phyloP scores from a whole-genome alignment of 1,284 basidiomycete species.

The Laetiporus sulphureus region DNA sequence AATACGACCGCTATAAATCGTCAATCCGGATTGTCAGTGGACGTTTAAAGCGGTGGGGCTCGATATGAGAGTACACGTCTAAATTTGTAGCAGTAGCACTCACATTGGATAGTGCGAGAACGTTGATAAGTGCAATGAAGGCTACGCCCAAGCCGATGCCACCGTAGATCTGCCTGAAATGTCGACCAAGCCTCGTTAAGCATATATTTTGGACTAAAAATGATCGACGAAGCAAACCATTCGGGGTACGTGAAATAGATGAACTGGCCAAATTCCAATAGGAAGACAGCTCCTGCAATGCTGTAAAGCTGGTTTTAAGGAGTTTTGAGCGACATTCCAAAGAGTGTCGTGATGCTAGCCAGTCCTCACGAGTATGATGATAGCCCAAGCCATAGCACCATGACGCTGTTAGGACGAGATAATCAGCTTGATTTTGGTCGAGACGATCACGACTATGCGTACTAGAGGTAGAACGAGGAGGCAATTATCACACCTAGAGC shows the following conservation, averaged over 20 bases:
- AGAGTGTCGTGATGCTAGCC: too few species aligned
- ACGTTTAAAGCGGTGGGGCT: neutral
- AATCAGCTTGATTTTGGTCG: neutral
- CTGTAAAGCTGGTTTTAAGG: conserved; percentile 48
- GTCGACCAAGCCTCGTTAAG: conserved; percentile 3
- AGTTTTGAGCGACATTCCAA: neutral
- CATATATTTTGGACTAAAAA: neutral
- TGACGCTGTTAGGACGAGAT: conserved; percentile 37
- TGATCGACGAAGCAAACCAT: conserved; percentile 36
- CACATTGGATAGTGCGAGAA: conserved; percentile 65
- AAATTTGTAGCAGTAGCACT: conserved; percentile 13
- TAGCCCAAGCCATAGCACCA: conserved; percentile 72
- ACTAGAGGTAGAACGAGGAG: conserved; percentile 63
- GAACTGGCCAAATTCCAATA: conserved; percentile 59
- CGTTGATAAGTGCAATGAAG: conserved; percentile 47
- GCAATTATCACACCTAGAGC: conserved; percentile 64
- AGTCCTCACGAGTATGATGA: conserved; percentile 57
- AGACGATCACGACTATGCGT: conserved; percentile 24
- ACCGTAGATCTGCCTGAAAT: conserved; percentile 64
- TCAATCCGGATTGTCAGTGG: neutral
- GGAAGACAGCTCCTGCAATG: conserved; percentile 60
- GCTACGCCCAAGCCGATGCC: conserved; percentile 60
- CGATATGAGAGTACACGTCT: conserved; percentile 16
- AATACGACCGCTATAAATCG: conserved; percentile 54
- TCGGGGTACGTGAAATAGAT: conserved; percentile 68